These are phyloP conservation scores for Talaromyces sp. DNA, from an alignment of 2,329 filamentous ascomycete genomes.

Conservation along the genomic window DNA sequence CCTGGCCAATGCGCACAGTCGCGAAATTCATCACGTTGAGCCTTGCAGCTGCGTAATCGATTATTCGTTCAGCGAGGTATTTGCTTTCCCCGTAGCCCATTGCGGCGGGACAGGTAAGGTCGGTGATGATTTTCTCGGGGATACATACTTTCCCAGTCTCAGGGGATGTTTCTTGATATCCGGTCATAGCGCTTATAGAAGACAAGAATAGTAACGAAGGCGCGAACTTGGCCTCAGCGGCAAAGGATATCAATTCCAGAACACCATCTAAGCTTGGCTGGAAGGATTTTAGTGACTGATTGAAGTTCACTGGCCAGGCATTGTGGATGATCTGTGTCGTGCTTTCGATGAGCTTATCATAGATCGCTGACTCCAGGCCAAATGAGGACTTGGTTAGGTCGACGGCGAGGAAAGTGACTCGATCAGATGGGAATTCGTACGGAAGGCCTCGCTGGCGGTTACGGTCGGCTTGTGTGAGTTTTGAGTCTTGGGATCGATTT, in stretches of 20 bases:
- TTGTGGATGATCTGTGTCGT: slow-evolving; percentile 8
- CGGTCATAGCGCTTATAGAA: background rate
- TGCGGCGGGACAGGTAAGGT: background rate
- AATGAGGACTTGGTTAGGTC: background rate
- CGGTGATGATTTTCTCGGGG: background rate
- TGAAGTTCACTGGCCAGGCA: slow-evolving; percentile 11
- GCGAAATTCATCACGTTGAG: background rate
- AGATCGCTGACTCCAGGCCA: background rate
- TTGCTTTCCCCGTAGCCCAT: slow-evolving; percentile 11
- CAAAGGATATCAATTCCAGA: background rate
- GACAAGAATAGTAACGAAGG: background rate
- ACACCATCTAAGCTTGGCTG: background rate
- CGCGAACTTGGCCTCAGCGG: background rate
- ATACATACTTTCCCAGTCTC: background rate
- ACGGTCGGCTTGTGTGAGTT: background rate
- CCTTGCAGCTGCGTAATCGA: background rate
- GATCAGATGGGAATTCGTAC: background rate
- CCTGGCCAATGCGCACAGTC: background rate
- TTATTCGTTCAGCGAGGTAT: slow-evolving; percentile 5
- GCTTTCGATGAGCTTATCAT: background rate
- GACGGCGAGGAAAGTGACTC: background rate
- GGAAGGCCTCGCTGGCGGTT: background rate
- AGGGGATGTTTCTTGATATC: background rate
- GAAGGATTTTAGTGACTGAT: slow-evolving; percentile 3
- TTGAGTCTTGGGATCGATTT: background rate